Conservation (phyloP, 805 yeast genomes). For the Jamesozyma jinghongensis region DNA sequence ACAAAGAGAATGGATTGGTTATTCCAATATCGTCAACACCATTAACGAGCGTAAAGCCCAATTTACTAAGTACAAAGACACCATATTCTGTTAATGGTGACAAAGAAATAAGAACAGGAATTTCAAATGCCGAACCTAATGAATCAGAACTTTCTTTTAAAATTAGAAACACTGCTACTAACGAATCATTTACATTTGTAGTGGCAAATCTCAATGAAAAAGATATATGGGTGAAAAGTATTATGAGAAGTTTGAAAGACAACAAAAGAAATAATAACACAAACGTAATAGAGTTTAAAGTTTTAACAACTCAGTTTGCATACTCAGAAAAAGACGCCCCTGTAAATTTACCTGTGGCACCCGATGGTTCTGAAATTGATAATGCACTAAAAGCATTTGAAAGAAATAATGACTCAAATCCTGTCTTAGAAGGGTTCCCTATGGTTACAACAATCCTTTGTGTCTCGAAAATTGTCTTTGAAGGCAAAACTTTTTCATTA, state of each 20-base stretch:
- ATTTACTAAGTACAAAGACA: conserved; percentile 16
- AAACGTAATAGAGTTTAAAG: conserved; percentile 47
- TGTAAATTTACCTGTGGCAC: conserved; percentile 43
- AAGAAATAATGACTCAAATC: conserved; percentile 5
- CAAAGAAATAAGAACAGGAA: conserved; percentile 6
- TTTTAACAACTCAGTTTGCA: conserved; percentile 54
- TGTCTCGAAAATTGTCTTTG: conserved; percentile 38
- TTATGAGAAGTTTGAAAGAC: conserved; percentile 41
- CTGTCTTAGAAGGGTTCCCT: conserved; percentile 1
- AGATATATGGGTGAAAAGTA: conserved; percentile 46
- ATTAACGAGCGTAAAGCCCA: conserved; percentile 16
- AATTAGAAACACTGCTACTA: conserved; percentile 50
- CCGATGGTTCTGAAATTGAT: conserved; percentile 45
- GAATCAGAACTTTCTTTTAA: conserved; percentile 34
- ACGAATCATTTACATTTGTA: conserved; percentile 43
- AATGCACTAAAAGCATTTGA: conserved; percentile 31
- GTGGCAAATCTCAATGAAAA: conserved; percentile 43
- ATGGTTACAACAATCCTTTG: conserved; percentile 35
- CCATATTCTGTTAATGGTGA: conserved; percentile 3
- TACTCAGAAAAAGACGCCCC: conserved; percentile 49
- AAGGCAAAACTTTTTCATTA: conserved; percentile 39
- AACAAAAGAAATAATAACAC: conserved; percentile 28
- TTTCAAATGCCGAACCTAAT: conserved; percentile 12
- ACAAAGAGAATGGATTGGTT: background rate
- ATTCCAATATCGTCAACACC: conserved; percentile 11